A percentile compares a stretch with the other conserved stretches of the same genome.
Conservation (phyloP, 148 eudicot genomes). For the Bassia scoparia region DNA sequence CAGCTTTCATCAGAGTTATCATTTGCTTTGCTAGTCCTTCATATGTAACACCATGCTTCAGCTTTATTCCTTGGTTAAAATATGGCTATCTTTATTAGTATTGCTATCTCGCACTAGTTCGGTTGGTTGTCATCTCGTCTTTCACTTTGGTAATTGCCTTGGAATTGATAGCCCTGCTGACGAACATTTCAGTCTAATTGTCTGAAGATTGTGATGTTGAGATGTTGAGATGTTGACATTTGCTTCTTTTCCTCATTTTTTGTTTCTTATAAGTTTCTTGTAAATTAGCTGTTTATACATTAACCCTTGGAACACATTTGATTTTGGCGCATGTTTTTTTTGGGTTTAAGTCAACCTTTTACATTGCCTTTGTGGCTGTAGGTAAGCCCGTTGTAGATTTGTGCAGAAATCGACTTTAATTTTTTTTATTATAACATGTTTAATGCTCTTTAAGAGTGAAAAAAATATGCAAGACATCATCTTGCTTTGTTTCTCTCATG, state of each 20-base stretch:
- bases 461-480: background rate
- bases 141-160: background rate
- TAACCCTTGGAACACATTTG: background rate
- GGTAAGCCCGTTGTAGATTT: background rate
- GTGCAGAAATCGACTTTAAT: background rate
- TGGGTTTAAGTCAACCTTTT: background rate
- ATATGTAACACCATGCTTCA: background rate
- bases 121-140: background rate
- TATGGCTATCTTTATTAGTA: background rate
- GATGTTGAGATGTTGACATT: too few relatives aligned
- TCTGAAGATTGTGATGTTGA: too few relatives aligned
- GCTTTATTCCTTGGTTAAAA: background rate
- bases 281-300: too few relatives aligned
- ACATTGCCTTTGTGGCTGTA: background rate
- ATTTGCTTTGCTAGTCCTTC: background rate
- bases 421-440: background rate
- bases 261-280: background rate
- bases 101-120: background rate
- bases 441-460: background rate
- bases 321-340: background rate
- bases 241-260: background rate
- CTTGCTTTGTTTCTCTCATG: background rate
- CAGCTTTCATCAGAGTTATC: background rate
- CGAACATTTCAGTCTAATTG: background rate
- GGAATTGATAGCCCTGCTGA: background rate